Conservation (phyloP, 164 flowering plant species). For the Vitis rupestris region DNA sequence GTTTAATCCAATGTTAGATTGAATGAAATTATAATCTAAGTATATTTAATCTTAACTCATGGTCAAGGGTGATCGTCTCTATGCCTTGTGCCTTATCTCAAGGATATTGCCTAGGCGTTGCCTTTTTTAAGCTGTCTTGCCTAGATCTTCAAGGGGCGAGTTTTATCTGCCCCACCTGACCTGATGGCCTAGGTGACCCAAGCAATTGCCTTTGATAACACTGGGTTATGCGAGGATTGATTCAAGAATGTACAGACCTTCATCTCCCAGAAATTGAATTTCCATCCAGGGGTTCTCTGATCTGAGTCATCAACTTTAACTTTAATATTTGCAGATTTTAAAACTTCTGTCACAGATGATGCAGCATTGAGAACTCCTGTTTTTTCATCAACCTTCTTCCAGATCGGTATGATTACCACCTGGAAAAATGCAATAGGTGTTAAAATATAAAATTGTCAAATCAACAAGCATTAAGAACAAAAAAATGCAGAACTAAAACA, state of each 20-base stretch:
- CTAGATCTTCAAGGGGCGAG: too few relatives aligned
- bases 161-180: too few relatives aligned
- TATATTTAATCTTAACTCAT: too few relatives aligned
- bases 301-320: constrained; percentile 87
- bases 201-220: too few relatives aligned
- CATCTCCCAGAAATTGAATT: constrained; percentile 99
- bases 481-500: neutral
- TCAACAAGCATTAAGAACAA: too few relatives aligned
- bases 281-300: constrained; percentile 97
- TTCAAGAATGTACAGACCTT: constrained; percentile 50
- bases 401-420: constrained; percentile 92
- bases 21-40: too few relatives aligned
- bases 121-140: too few relatives aligned
- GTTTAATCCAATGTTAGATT: too few relatives aligned
- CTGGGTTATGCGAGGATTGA: neutral
- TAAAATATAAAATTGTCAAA: neutral
- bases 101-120: too few relatives aligned
- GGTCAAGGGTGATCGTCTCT: too few relatives aligned
- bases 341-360: constrained; percentile 46
- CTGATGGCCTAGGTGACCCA: too few relatives aligned
- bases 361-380: constrained; percentile 73
- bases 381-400: constrained; percentile 77
- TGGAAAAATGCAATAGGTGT: constrained; percentile 15
- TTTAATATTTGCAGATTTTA: constrained; percentile 67
- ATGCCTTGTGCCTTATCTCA: too few relatives aligned